Evolutionary conservation across 129 eudicot genomes (phyloP), one percentile per base, ranked within the genome.

Genomic region (Saposhnikovia divaricata): DNA sequence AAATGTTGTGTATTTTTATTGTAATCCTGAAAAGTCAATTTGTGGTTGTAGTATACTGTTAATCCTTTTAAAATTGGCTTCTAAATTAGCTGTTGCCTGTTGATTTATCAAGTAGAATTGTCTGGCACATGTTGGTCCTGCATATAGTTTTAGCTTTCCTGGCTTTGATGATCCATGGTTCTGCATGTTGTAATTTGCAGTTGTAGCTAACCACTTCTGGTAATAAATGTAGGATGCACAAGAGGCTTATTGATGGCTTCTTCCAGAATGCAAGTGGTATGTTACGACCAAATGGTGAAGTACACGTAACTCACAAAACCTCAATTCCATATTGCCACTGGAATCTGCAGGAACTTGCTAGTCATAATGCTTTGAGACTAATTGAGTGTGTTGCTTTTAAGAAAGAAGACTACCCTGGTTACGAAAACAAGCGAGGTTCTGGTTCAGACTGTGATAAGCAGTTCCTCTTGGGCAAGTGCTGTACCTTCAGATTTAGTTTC

Each of bases 251-350:
- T 43, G 55, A 19, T 47, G 84, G 85, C 51, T 93, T 90, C 79
- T 92, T 92, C 14, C 63, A 37, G 34, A 88, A 82, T 65, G 93
- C 96, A 43, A 81, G 91, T 48, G 27, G 81, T 55, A 84, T 92
- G 90, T 72, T 92, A 69, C 80, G 79, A 23, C 68, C 51, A 5
- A n/a, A 81, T 45, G 93, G 93, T 75, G 90, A 90, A 81, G 76
- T 93, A 44, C 98, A 93, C 50, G 87, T 93, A 21, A 80, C 43
- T 19, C 98, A 93, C 88, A 93, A 93, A 79, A 89, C 85, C 14
- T 45, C 85, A 0, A 8, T 55, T 73, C 93, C 98, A 25, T 93
- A 81, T 23, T 7, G 65, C 81, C 7, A 10, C 14, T 93, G 98
- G 96, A 84, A 86, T 61, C 77, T 93, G 48, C 81, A 85, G 84